These are phyloP conservation scores for Amphirosellinia nigrospora DNA, from an alignment of 495 filamentous ascomycete genomes.

Conservation along the genomic window DNA sequence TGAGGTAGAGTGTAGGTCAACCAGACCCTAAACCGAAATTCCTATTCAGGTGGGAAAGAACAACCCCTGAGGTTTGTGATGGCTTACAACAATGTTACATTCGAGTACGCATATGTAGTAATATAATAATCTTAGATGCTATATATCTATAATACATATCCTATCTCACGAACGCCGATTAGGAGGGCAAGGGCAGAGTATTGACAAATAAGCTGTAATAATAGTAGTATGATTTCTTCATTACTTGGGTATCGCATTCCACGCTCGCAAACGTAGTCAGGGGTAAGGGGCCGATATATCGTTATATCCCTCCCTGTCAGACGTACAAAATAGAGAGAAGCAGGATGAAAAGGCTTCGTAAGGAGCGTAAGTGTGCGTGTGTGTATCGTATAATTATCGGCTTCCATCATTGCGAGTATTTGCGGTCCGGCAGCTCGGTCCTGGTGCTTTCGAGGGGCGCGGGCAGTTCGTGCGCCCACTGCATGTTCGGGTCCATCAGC, in stretches of 20 bases:
- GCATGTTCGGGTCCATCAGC: slow-evolving; percentile 31
- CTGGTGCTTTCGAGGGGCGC: slow-evolving; percentile 31
- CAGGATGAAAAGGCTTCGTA: slow-evolving; percentile 8
- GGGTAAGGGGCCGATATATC: not conserved
- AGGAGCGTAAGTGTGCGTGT: not conserved
- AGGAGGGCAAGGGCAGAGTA: not conserved
- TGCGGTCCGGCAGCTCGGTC: slow-evolving; percentile 38
- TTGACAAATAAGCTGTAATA: not conserved
- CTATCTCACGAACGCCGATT: slow-evolving; percentile 18
- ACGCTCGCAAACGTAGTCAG: slow-evolving; percentile 4
- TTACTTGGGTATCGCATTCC: slow-evolving; percentile 23
- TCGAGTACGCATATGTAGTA: not conserved
- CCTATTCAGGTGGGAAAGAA: not conserved
- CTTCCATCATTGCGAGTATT: slow-evolving; percentile 18
- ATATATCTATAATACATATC: slow-evolving; percentile 22
- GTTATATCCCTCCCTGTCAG: not conserved
- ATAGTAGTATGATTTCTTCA: slow-evolving; percentile 4
- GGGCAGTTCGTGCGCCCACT: slow-evolving; percentile 38
- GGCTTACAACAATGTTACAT: not conserved
- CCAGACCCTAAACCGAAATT: not conserved
- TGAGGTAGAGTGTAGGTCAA: not conserved
- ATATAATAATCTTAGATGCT: slow-evolving; percentile 5
- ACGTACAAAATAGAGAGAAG: slow-evolving; percentile 11
- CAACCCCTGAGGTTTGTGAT: not conserved
- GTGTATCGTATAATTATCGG: not conserved